A percentile compares a stretch with the other conserved stretches of the same genome.
phyloP scores from a whole-genome alignment of 2,329 filamentous ascomycete genomes.

The Sarocladium strictum region DNA sequence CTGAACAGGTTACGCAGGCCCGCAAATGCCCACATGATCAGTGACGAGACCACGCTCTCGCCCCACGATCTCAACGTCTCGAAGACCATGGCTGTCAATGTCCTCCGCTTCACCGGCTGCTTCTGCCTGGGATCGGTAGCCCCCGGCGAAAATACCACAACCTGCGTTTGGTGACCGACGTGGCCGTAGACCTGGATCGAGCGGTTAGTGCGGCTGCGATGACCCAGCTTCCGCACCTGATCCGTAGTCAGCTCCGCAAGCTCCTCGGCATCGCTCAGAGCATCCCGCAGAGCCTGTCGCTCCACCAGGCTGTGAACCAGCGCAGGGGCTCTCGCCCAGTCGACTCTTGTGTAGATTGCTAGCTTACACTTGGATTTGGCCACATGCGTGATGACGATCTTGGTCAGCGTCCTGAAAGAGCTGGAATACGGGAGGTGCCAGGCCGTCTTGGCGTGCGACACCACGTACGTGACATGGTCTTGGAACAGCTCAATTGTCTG shows the following conservation, averaged over 20 bases:
- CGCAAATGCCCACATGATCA: constrained; percentile 73
- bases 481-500: constrained; percentile 81
- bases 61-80: constrained; percentile 68
- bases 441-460: constrained; percentile 55
- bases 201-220: constrained; percentile 68
- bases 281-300: constrained; percentile 69
- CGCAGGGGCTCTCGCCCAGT: constrained; percentile 68
- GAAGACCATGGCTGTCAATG: constrained; percentile 62
- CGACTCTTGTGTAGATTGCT: constrained; percentile 79
- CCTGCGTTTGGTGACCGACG: constrained; percentile 62
- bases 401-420: constrained; percentile 76
- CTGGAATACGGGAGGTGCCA: constrained; percentile 84
- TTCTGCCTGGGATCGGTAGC: constrained; percentile 42
- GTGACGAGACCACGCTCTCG: constrained; percentile 67
- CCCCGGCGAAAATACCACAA: constrained; percentile 53
- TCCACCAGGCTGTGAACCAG: constrained; percentile 58
- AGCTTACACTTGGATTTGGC: constrained; percentile 91
- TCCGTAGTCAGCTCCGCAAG: constrained; percentile 71
- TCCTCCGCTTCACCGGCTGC: constrained; percentile 54
- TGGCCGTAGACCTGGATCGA: constrained; percentile 75
- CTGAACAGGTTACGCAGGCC: constrained; percentile 59
- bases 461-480: constrained; percentile 66
- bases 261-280: constrained; percentile 65
- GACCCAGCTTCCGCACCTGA: constrained; percentile 68
- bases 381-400: constrained; percentile 89